Conservation (phyloP, 208 protist genomes). For the Leishmania lainsoni region DNA sequence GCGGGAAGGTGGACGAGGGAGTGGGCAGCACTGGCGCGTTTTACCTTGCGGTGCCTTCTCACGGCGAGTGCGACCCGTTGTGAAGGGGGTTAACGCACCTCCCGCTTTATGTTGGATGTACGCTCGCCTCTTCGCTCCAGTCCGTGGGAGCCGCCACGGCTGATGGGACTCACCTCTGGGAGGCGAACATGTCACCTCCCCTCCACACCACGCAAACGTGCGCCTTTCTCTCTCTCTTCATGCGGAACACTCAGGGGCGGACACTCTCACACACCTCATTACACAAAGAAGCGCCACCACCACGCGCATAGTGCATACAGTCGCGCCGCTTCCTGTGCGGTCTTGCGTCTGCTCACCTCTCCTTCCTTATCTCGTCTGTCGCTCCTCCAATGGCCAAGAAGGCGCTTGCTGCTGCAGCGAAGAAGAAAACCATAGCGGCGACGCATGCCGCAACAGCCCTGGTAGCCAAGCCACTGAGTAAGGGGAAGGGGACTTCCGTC, state of each 20-base stretch:
- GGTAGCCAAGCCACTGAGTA: not conserved
- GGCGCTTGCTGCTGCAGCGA: not conserved
- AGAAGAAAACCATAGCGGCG: not conserved
- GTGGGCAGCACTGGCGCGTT: not conserved
- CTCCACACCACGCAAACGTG: not conserved
- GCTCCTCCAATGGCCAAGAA: conserved; percentile 6
- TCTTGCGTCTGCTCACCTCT: not conserved
- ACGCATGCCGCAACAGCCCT: not conserved
- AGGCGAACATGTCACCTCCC: not conserved
- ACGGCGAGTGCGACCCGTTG: not conserved
- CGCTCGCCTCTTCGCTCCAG: not conserved
- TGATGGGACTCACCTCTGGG: not conserved
- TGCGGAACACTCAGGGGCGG: not conserved
- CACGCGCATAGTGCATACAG: not conserved
- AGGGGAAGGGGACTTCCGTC: conserved; percentile 1
- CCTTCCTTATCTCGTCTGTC: not conserved
- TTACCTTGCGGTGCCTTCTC: not conserved
- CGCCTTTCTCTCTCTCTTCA: not conserved
- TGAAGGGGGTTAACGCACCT: too few species aligned
- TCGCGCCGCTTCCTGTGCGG: not conserved
- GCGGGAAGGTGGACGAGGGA: not conserved
- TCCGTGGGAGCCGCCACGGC: not conserved
- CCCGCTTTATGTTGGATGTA: not conserved
- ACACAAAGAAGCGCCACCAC: not conserved
- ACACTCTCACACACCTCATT: not conserved